Evolutionary conservation across 148 eudicot genomes (phyloP), one percentile per base, ranked within the genome.

Genomic region (Vaccinium macrocarpon): DNA sequence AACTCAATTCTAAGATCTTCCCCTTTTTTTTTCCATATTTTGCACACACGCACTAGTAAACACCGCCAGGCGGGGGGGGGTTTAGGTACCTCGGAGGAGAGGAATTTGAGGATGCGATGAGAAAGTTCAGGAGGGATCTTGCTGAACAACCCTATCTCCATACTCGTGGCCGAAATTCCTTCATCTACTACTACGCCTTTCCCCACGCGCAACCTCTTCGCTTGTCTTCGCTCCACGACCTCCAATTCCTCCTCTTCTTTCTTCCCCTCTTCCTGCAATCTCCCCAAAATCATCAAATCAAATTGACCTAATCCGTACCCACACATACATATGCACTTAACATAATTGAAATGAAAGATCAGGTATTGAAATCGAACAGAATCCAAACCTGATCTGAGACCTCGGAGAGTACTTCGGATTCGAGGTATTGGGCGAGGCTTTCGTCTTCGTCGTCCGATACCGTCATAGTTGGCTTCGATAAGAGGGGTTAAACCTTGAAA

Each of bases 1-100:
- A 42, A 42, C 46, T 42, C 46, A 42, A 42, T 42, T 42, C 46
- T 32, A 42, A 42, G 46, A 42, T 42, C 46, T 4, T 42, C 46
- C n/a, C n/a, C n/a, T n/a, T 0, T 42, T 42, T 42, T 42, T 42
- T 42, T 32, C 35, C 46, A 42, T 42, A 38, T 38, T 38, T 38
- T 38, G 42, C 42, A 38, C 42, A 38, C 42, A 32, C 35, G 1
- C 35, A 32, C 35, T 32, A 32, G 1, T 1, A 32, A 0, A 32
- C 35, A 32, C 35, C 35, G 35, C 35, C 35, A 1, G n/a, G n/a
- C 1, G 35, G 35, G 35, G 35, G 35, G n/a, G n/a, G n/a, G n/a
- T n/a, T n/a, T n/a, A n/a, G n/a, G 42, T 84, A 97, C 99, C 97
- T 97, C 99, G n/a, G 98, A 95, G n/a, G 99, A 97, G 6, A 95